These are phyloP conservation scores for Phytophthora quininea DNA, from an alignment of 352 stramenopile species.

Conservation along the genomic window DNA sequence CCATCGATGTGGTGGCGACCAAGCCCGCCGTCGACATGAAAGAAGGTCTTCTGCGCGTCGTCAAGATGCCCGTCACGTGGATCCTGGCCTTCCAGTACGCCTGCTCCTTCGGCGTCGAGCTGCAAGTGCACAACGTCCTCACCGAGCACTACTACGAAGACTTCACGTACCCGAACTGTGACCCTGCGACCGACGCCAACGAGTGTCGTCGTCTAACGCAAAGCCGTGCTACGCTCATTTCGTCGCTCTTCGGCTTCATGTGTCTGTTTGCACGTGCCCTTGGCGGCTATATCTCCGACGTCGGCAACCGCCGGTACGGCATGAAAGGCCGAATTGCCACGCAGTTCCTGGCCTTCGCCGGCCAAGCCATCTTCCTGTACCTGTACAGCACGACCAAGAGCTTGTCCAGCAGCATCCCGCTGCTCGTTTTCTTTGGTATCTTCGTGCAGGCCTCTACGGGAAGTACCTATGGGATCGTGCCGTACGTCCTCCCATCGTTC, in stretches of 20 bases:
- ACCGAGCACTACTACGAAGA: conserved; percentile 91
- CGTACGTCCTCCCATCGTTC: conserved; percentile 47
- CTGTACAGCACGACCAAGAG: conserved; percentile 76
- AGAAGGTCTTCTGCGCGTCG: conserved; percentile 47
- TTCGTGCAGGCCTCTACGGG: conserved; percentile 72
- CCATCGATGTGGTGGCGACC: conserved; percentile 12
- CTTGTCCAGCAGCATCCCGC: conserved; percentile 60
- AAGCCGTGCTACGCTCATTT: conserved; percentile 77
- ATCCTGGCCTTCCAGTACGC: conserved; percentile 92
- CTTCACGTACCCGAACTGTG: conserved; percentile 70
- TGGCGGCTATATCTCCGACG: conserved; percentile 85
- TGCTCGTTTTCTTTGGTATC: conserved; percentile 89
- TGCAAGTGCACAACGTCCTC: conserved; percentile 95
- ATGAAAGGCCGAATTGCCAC: conserved; percentile 89
- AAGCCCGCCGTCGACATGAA: conserved; percentile 34
- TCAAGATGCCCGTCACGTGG: conserved; percentile 80
- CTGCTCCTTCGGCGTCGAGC: conserved; percentile 93
- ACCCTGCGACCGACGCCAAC: conserved; percentile 27
- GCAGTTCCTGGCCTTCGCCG: conserved; percentile 78
- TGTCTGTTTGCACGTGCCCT: conserved; percentile 92
- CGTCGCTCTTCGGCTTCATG: conserved; percentile 93
- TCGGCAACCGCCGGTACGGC: conserved; percentile 63
- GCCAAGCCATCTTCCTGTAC: conserved; percentile 82
- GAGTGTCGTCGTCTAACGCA: conserved; percentile 35
- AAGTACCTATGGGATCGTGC: conserved; percentile 67